Evolutionary conservation across 2,329 filamentous ascomycete genomes (phyloP).

Genomic region (Fragosphaeria purpurea): DNA sequence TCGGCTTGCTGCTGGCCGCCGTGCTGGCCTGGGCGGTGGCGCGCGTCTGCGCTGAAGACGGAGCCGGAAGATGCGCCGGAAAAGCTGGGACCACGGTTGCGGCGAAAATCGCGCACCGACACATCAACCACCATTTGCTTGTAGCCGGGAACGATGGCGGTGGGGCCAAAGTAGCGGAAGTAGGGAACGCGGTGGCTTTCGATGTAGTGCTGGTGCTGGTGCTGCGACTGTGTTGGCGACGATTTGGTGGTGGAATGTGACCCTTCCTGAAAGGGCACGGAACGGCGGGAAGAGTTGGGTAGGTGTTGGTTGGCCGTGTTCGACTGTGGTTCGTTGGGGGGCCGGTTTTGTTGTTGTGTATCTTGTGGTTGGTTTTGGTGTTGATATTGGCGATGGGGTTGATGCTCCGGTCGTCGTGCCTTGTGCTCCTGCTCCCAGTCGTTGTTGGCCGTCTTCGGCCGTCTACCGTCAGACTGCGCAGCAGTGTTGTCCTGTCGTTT

Average conservation of each 20-base stretch:
- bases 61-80: constrained; percentile 43
- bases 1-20: constrained; percentile 24
- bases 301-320: neutral
- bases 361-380: neutral
- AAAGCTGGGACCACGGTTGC: constrained; percentile 47
- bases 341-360: neutral
- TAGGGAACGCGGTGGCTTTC: constrained; percentile 66
- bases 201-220: constrained; percentile 30
- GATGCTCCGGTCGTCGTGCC: neutral
- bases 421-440: neutral
- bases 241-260: constrained; percentile 3
- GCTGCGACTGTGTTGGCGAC: neutral
- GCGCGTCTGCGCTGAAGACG: constrained; percentile 12
- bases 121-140: constrained; percentile 74
- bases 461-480: too few relatives aligned
- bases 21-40: constrained; percentile 21
- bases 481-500: too few relatives aligned
- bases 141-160: constrained; percentile 82
- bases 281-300: neutral
- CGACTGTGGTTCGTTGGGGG: neutral
- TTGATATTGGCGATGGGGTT: neutral
- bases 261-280: constrained; percentile 2
- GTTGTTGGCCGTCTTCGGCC: neutral
- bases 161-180: constrained; percentile 83
- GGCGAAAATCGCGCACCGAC: constrained; percentile 56